phyloP scores from a whole-genome alignment of 2,329 filamentous ascomycete genomes.

The Exophiala viscosa region DNA sequence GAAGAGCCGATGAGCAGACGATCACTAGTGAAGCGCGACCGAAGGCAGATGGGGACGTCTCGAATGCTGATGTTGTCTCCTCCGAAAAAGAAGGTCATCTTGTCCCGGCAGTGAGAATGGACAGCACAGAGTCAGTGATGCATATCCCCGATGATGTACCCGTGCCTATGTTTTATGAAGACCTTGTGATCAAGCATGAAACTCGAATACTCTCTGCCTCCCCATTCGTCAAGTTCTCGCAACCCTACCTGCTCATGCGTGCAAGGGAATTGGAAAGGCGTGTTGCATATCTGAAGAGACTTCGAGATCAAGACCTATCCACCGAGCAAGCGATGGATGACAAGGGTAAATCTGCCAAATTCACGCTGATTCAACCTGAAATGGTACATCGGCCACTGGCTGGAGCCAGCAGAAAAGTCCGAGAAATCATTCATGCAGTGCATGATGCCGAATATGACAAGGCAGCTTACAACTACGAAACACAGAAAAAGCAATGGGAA shows the following conservation, averaged over 20 bases:
- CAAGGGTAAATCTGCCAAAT: conserved; percentile 64
- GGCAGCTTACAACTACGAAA: conserved; percentile 87
- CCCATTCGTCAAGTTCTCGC: conserved; percentile 91
- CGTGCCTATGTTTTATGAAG: conserved; percentile 88
- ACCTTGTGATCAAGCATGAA: conserved; percentile 89
- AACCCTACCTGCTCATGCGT: conserved; percentile 88
- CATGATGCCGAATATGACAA: conserved; percentile 97
- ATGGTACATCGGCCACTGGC: conserved; percentile 87
- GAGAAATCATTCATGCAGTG: conserved; percentile 89
- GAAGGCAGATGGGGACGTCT: conserved; percentile 4
- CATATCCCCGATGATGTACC: conserved; percentile 73
- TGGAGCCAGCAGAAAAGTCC: conserved; percentile 77
- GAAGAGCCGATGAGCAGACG: conserved; percentile 10
- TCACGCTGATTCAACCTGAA: conserved; percentile 87
- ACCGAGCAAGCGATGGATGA: conserved; percentile 52
- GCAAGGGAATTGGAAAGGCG: conserved; percentile 86
- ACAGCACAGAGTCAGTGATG: conserved; percentile 45
- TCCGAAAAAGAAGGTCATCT: conserved; percentile 16
- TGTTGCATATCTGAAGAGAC: conserved; percentile 73
- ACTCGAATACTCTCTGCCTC: conserved; percentile 93
- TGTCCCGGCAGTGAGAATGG: conserved; percentile 15
- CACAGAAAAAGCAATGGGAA: conserved; percentile 94
- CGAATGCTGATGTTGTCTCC: conserved; percentile 20
- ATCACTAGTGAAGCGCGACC: conserved; percentile 17
- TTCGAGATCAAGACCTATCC: conserved; percentile 65